These are phyloP conservation scores for Delonix regia DNA, from an alignment of 306 rosid genomes.

Conservation along the genomic window DNA sequence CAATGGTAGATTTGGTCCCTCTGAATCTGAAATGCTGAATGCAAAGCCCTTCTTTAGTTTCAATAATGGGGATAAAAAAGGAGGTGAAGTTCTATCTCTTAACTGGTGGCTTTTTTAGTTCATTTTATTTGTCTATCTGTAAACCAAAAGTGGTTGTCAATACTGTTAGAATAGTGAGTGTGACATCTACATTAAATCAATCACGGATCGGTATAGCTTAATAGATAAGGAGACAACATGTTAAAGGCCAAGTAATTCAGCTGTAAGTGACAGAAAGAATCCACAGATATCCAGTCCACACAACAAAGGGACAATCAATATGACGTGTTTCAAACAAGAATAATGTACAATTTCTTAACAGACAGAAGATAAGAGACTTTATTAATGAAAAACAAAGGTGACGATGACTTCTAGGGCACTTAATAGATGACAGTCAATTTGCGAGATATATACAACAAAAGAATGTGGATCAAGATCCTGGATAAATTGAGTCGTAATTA, in stretches of 20 bases:
- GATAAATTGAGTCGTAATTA: constrained; percentile 5
- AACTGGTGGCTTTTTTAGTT: too few species aligned
- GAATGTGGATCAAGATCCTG: background rate
- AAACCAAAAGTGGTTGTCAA: too few species aligned
- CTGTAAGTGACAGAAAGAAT: background rate
- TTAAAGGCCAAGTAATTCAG: background rate
- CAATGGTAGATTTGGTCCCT: too few species aligned
- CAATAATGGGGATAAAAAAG: too few species aligned
- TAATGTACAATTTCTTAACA: background rate
- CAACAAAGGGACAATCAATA: background rate
- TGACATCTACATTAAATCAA: too few species aligned
- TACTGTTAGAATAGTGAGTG: too few species aligned
- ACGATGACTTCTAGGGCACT: background rate
- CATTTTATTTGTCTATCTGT: too few species aligned
- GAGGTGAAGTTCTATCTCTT: too few species aligned
- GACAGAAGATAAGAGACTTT: background rate
- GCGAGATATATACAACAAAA: background rate
- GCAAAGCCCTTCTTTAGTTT: too few species aligned
- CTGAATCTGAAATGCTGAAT: too few species aligned
- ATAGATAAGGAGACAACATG: background rate
- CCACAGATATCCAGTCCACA: background rate
- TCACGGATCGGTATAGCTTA: background rate
- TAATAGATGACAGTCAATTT: background rate
- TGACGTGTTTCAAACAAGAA: background rate
- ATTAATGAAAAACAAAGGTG: background rate